Conservation (phyloP, 2,329 filamentous ascomycete species). For the Shiraia sp. region DNA sequence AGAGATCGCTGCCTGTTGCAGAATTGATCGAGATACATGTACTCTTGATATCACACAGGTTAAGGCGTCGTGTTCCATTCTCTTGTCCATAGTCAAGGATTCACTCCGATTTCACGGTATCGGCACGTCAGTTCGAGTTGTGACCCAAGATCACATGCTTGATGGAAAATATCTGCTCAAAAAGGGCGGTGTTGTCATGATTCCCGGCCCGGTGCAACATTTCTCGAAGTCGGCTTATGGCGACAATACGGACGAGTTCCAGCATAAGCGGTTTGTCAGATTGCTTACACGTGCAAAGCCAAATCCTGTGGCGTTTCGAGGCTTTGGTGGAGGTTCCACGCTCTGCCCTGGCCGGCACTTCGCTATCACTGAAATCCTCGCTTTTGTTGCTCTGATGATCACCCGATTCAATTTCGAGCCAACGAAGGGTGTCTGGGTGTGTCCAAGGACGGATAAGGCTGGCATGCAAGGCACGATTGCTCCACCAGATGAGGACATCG, state of each 20-base stretch:
- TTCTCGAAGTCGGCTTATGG: not conserved
- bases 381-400: conserved; percentile 26
- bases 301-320: conserved; percentile 22
- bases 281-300: too few species aligned
- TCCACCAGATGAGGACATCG: conserved; percentile 13
- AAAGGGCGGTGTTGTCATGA: conserved; percentile 32
- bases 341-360: conserved; percentile 42
- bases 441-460: conserved; percentile 14
- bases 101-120: conserved; percentile 41
- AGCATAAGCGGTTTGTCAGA: conserved; percentile 40
- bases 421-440: conserved; percentile 12
- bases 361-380: conserved; percentile 34
- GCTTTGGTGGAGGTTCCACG: conserved; percentile 31
- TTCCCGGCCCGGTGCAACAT: conserved; percentile 31
- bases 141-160: conserved; percentile 39
- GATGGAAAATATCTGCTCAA: conserved; percentile 35
- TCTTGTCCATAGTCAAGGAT: conserved; percentile 48
- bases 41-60: conserved; percentile 24
- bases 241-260: conserved; percentile 33
- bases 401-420: conserved; percentile 29
- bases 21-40: conserved; percentile 8
- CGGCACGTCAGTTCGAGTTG: conserved; percentile 34
- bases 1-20: conserved; percentile 36
- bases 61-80: conserved; percentile 42
- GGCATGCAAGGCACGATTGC: conserved; percentile 5